Base-by-base conservation (phyloP, 2,329 filamentous ascomycete genomes). In the Scorias spongiosa region DNA sequence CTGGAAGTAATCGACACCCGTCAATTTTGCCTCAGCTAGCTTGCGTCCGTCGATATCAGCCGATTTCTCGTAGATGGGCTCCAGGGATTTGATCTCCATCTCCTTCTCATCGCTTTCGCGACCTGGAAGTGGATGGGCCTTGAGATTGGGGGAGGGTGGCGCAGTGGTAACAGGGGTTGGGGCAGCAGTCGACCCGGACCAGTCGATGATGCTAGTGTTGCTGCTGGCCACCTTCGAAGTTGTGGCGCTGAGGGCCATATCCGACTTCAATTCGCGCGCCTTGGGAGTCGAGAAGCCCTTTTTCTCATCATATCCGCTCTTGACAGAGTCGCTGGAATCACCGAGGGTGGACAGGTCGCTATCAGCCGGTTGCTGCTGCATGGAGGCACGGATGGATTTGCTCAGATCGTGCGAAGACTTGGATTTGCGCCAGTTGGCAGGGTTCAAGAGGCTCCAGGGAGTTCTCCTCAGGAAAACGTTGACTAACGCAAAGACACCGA, bases 401-500 rank as follows among this genome's bases (percentile, higher is more conserved):
- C 9, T 36, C 12, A 36, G 9, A 12, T 36, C 32, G 15, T 15
- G 32, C 12, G 32, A 36, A 5, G 32, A 36, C 32, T 36, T 36
- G 12, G 11, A 5, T 9, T 36, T 36, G 32, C 32, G 12, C 32
- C 32, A 36, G 32, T 15, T 36, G 15, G 12, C 12, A 12, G 32
- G 32, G 32, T 36, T 15, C 11, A 36, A 15, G 12, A 36, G 32
- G 9, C 49, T 29, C 52, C 53, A 56, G 4, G 55, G 54, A 4
- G 51, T 54, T 9, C 55, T 48, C 26, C 55, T 48, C 11, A 57
- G 42, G 29, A 56, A 47, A 10, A 52, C 54, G 36, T 57, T 57
- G n/a, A 53, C 44, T 5, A 57, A 48, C 5, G 54, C 44, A 12
- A 51, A 45, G 11, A 55, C 42, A 10, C 54, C 55, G 29, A 57